These are phyloP conservation scores for Obba rivulosa DNA, from an alignment of 768 basidiomycete species.

Conservation along the genomic window DNA sequence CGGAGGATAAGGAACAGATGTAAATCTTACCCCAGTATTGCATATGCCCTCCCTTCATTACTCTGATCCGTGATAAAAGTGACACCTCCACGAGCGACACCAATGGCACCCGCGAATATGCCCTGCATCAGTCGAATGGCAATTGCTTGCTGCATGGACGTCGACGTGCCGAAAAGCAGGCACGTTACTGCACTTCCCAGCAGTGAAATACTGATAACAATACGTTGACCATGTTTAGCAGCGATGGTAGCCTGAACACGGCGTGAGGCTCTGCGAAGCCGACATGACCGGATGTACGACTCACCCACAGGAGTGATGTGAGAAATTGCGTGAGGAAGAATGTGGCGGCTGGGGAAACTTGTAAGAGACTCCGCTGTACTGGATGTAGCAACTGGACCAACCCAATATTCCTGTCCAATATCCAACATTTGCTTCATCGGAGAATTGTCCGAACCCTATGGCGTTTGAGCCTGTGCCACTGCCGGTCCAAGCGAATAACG, in stretches of 20 bases:
- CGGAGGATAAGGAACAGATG: not conserved
- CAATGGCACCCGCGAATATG: constrained; percentile 89
- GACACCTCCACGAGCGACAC: constrained; percentile 88
- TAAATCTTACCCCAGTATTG: constrained; percentile 68
- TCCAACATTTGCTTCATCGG: constrained; percentile 80
- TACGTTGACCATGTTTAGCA: constrained; percentile 81
- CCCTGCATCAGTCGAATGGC: constrained; percentile 86
- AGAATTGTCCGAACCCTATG: constrained; percentile 61
- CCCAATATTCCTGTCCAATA: constrained; percentile 86
- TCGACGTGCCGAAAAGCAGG: constrained; percentile 71
- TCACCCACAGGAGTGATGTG: constrained; percentile 90
- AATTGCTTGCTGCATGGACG: constrained; percentile 73
- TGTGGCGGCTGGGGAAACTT: constrained; percentile 50
- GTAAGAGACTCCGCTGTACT: not conserved
- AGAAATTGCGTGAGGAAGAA: constrained; percentile 96
- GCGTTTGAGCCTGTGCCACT: not conserved
- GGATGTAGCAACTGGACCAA: constrained; percentile 24
- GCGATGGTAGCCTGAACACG: constrained; percentile 77
- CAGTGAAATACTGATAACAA: constrained; percentile 80
- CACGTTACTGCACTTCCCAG: constrained; percentile 82
- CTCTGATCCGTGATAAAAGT: constrained; percentile 82
- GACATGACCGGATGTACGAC: not conserved
- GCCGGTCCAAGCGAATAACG: not conserved
- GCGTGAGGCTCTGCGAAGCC: not conserved
- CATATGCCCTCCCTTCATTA: constrained; percentile 94